Conservation (phyloP, 495 filamentous ascomycete genomes). For the Lasiosphaeria hispida region DNA sequence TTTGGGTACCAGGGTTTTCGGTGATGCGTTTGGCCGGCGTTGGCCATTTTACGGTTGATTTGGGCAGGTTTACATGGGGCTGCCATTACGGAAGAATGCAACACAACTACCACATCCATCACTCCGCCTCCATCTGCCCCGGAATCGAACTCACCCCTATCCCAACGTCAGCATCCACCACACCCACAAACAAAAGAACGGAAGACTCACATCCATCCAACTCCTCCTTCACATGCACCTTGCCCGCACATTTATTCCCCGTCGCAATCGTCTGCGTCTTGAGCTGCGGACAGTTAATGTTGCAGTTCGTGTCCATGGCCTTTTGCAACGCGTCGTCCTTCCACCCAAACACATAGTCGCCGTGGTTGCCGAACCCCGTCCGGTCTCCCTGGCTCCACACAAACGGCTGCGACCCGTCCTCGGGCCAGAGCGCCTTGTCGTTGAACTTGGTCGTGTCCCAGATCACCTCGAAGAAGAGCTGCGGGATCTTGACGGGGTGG, state of each 20-base stretch:
- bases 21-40: too few species aligned
- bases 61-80: too few species aligned
- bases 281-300: constrained; percentile 37
- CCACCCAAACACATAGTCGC: constrained; percentile 44
- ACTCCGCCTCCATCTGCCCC: not conserved
- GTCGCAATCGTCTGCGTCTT: constrained; percentile 34
- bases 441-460: constrained; percentile 42
- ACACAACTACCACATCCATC: too few species aligned
- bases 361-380: constrained; percentile 40
- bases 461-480: constrained; percentile 42
- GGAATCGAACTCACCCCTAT: not conserved
- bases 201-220: constrained; percentile 42
- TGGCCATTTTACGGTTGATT: too few species aligned
- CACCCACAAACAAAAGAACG: constrained; percentile 6
- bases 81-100: too few species aligned
- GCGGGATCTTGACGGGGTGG: constrained; percentile 34
- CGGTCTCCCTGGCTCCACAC: constrained; percentile 42
- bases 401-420: too few species aligned
- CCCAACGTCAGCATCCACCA: not conserved
- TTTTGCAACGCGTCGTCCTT: constrained; percentile 36
- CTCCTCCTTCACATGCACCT: constrained; percentile 30
- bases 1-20: too few species aligned
- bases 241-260: constrained; percentile 34
- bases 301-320: constrained; percentile 41
- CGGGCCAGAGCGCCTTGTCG: constrained; percentile 38